These are phyloP conservation scores for Trichophyton schoenleinii DNA, from an alignment of 2,329 filamentous ascomycete species.

Conservation along the genomic window DNA sequence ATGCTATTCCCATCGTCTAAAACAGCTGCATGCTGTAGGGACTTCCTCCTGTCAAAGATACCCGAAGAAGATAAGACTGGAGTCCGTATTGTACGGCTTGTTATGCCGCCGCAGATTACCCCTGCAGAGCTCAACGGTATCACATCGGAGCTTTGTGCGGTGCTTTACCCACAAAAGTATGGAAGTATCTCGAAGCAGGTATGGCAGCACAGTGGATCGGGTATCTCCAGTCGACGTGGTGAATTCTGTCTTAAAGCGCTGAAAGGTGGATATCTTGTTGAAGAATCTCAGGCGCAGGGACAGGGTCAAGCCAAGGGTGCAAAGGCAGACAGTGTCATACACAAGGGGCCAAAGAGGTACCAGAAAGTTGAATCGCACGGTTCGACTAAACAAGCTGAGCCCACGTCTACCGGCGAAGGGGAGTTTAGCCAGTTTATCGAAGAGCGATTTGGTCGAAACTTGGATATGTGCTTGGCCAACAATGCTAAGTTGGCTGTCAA, in stretches of 20 bases:
- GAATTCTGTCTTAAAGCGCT: conserved; percentile 76
- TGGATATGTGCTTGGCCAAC: conserved; percentile 64
- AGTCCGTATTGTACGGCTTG: conserved; percentile 41
- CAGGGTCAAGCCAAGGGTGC: conserved; percentile 2
- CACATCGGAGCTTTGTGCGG: conserved; percentile 51
- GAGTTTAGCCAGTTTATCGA: conserved; percentile 78
- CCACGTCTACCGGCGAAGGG: conserved; percentile 31
- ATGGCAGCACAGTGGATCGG: conserved; percentile 94
- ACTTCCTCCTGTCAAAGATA: conserved; percentile 50
- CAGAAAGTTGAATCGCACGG: conserved; percentile 44
- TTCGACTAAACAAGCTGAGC: conserved; percentile 12
- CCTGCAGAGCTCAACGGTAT: conserved; percentile 41
- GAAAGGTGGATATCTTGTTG: conserved; percentile 52
- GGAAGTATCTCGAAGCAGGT: conserved; percentile 77
- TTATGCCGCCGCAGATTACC: conserved; percentile 52
- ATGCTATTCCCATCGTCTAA: conserved; percentile 69
- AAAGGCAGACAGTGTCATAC: conserved; percentile 18
- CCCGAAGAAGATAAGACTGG: conserved; percentile 31
- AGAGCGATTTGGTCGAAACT: conserved; percentile 83
- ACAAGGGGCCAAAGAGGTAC: conserved; percentile 69
- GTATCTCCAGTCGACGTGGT: conserved; percentile 76
- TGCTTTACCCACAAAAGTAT: conserved; percentile 56
- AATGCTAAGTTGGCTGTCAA: conserved; percentile 78
- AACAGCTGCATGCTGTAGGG: conserved; percentile 58
- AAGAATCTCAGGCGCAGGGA: conserved; percentile 26